These are phyloP conservation scores for Tetraselmis striata DNA, from an alignment of 139 green algal genomes.

Conservation along the genomic window DNA sequence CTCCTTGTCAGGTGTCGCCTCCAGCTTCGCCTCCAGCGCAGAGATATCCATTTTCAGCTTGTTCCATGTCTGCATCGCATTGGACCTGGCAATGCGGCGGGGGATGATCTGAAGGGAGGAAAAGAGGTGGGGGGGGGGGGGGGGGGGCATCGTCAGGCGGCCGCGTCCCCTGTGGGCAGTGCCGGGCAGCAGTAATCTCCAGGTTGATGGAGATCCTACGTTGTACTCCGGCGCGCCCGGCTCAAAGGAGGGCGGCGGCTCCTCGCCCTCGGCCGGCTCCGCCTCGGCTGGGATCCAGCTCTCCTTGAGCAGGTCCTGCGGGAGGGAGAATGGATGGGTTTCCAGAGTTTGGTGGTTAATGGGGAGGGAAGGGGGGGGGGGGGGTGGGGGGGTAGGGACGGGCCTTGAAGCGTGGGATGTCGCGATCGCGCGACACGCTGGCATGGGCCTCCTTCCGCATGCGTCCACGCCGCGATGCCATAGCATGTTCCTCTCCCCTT, in stretches of 20 bases:
- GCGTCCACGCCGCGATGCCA: too few species aligned
- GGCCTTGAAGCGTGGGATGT: neutral
- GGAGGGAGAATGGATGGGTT: neutral
- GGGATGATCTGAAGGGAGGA: conserved; percentile 22
- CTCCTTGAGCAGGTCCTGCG: neutral
- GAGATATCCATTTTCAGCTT: conserved; percentile 23
- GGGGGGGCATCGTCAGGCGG: neutral
- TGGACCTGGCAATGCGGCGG: conserved; percentile 21
- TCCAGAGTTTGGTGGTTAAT: too few species aligned
- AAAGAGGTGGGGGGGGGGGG: too few species aligned
- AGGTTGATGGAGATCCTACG: neutral
- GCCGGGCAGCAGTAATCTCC: too few species aligned
- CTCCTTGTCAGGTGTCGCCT: conserved; percentile 14
- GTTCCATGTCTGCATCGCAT: conserved; percentile 27
- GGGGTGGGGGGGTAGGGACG: too few species aligned
- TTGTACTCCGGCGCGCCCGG: neutral
- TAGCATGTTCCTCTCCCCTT: too few species aligned
- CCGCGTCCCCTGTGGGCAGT: too few species aligned
- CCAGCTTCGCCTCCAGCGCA: conserved; percentile 26
- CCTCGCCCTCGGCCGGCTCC: neutral
- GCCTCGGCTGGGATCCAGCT: neutral
- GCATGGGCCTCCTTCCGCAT: too few species aligned
- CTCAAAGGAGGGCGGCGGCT: neutral
- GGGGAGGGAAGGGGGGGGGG: too few species aligned
- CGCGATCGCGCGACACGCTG: too few species aligned